Evolutionary conservation across 2,329 filamentous ascomycete genomes (phyloP), one percentile per base, ranked within the genome.

Genomic region (Fusarium coicis): DNA sequence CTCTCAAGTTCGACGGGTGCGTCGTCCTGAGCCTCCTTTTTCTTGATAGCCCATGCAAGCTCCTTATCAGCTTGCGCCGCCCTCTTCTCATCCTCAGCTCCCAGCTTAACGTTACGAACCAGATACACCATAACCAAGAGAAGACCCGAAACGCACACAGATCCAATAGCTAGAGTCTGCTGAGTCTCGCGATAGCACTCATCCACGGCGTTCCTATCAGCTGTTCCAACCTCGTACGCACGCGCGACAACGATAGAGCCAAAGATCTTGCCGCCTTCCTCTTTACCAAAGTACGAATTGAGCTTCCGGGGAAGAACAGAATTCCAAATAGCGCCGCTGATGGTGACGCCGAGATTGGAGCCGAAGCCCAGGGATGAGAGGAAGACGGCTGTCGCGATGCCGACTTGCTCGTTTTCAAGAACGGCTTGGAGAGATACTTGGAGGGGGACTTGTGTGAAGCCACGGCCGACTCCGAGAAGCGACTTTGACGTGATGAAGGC

Each of bases 311-410:
- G 72, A 4, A 74, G 62, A 0, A 74, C 47, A 1, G 72, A 75
- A 44, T 74, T 74, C 72, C 72, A 74, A 2, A 74, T 73, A 3
- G 69, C 72, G 0, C 72, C 72, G 2, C 72, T 74, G 23, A 74
- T 52, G 1, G 72, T 74, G 1, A 61, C 57, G 2, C 72, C 72
- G 1, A 74, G 58, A 16, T 74, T 74, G 7, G 72, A 74, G 6
- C 72, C 72, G 2, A 74, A 68, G 0, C 72, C 72, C 0, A 75
- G 61, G 0, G 72, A 74, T 0, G 72, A 75, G 1, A 74, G 66
- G 10, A 73, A 74, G 1, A 74, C 72, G 0, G 72, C 72, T 1
- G 72, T 74, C 0, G 72, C 72, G 4, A 74, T 63, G 5, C 71
- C 72, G 0, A 74, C 62, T 21, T 74, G 71, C 4, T 74, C 72